Conservation (phyloP, 1,284 basidiomycete species). For the Papiliotrema laurentii region DNA sequence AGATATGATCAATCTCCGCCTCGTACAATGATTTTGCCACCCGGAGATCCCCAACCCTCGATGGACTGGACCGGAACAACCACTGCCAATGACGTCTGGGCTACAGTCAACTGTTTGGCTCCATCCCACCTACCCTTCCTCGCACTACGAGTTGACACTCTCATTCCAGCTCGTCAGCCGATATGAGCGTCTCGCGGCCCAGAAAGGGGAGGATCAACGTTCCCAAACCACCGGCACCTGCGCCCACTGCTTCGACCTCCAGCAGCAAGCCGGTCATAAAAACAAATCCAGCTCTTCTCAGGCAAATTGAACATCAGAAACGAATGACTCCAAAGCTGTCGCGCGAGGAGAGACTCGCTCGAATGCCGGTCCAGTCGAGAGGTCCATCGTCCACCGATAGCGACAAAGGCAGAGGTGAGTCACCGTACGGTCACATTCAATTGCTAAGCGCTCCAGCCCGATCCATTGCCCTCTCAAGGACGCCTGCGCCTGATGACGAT, state of each 20-base stretch:
- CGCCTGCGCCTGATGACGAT: constrained; percentile 11
- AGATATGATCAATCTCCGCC: too few species aligned
- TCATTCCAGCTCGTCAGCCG: not conserved
- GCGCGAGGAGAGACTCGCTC: not conserved
- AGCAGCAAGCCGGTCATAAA: not conserved
- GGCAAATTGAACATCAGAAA: not conserved
- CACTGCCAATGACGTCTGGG: not conserved
- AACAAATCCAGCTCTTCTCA: not conserved
- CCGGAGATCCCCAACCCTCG: not conserved
- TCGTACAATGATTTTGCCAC: too few species aligned
- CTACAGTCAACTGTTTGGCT: constrained; percentile 1
- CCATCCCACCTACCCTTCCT: not conserved
- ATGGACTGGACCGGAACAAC: not conserved
- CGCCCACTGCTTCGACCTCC: not conserved
- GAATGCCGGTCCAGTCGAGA: constrained; percentile 1
- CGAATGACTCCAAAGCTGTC: not conserved
- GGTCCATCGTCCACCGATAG: not conserved
- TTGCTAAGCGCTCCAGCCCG: not conserved
- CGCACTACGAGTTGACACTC: not conserved
- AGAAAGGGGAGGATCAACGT: not conserved
- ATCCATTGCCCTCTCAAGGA: not conserved
- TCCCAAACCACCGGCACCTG: not conserved
- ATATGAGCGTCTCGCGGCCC: constrained; percentile 12
- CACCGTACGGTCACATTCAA: not conserved
- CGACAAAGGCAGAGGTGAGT: not conserved